Evolutionary conservation across 768 basidiomycete species (phyloP).

Genomic region (Boletus bicolor): DNA sequence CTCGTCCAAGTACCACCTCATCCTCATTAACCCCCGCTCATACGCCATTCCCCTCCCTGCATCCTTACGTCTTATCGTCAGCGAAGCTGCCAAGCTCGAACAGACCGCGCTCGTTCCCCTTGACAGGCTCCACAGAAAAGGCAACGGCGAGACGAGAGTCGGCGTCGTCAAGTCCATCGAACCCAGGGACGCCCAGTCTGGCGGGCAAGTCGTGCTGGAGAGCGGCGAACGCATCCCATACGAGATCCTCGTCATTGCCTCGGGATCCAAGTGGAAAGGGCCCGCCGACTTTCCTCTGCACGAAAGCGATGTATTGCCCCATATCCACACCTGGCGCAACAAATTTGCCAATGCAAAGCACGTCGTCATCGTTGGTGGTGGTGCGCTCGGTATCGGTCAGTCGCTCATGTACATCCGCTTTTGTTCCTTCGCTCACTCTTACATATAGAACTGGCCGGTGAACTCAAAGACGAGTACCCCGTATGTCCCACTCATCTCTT

Average conservation of each 20-base stretch:
- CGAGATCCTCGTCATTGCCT: slow-evolving; percentile 54
- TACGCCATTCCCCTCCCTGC: slow-evolving; percentile 52
- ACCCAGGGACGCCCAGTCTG: slow-evolving; percentile 27
- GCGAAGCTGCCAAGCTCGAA: slow-evolving; percentile 34
- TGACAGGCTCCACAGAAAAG: slow-evolving; percentile 46
- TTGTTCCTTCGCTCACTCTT: background rate
- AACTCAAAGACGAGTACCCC: slow-evolving; percentile 42
- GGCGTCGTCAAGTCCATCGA: slow-evolving; percentile 42
- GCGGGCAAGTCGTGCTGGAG: slow-evolving; percentile 51
- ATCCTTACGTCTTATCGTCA: slow-evolving; percentile 50
- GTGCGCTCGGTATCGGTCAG: slow-evolving; percentile 52
- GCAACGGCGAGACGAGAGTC: slow-evolving; percentile 39
- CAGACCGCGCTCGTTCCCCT: slow-evolving; percentile 48
- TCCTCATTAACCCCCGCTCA: slow-evolving; percentile 52
- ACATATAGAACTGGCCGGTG: slow-evolving; percentile 41
- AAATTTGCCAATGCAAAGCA: slow-evolving; percentile 35
- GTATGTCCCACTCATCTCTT: slow-evolving; percentile 21
- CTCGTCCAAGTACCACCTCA: slow-evolving; percentile 44
- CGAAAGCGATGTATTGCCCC: slow-evolving; percentile 26
- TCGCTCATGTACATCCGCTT: background rate
- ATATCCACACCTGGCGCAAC: slow-evolving; percentile 32
- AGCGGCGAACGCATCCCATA: slow-evolving; percentile 50
- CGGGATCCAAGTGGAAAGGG: slow-evolving; percentile 55
- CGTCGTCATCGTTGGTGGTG: slow-evolving; percentile 55
- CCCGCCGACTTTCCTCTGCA: slow-evolving; percentile 44